Conservation (phyloP, 306 rosid species). For the Acacia confusa region DNA sequence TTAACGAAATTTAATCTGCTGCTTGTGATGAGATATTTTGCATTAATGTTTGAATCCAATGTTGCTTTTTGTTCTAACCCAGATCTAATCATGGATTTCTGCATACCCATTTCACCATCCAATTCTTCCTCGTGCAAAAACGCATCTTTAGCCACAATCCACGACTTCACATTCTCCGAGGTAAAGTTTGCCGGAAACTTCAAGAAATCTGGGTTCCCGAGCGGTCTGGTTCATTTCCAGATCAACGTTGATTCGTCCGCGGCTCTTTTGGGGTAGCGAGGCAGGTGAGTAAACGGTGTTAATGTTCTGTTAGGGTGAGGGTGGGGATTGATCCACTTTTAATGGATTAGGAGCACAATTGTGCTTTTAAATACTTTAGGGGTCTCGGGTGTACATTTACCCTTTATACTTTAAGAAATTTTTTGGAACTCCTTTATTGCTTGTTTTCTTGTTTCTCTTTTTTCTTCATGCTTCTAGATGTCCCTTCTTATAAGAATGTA, state of each 20-base stretch:
- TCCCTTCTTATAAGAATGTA: not conserved
- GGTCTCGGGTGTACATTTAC: no score
- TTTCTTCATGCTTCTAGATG: not conserved
- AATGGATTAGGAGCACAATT: no score
- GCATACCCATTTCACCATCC: conserved; percentile 48
- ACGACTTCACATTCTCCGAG: conserved; percentile 72
- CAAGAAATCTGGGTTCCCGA: conserved; percentile 66
- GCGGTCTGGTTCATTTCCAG: conserved; percentile 81
- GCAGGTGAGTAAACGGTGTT: no score
- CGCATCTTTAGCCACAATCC: conserved; percentile 63
- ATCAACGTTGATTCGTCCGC: conserved; percentile 85
- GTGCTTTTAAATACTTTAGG: no score
- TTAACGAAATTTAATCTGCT: no score
- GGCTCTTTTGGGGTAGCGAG: conserved; percentile 9
- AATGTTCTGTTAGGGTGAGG: no score
- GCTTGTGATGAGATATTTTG: no score
- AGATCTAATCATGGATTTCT: conserved; percentile 79
- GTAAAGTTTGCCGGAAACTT: conserved; percentile 64
- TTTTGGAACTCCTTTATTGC: not conserved
- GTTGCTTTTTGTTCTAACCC: conserved; percentile 68
- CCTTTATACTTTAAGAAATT: not conserved
- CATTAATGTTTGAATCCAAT: conserved; percentile 31
- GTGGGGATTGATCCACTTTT: no score
- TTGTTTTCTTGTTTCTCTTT: not conserved
- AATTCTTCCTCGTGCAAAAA: conserved; percentile 60